These are phyloP conservation scores for Flaveria trinervia DNA, from an alignment of 129 eudicot genomes.

Conservation along the genomic window DNA sequence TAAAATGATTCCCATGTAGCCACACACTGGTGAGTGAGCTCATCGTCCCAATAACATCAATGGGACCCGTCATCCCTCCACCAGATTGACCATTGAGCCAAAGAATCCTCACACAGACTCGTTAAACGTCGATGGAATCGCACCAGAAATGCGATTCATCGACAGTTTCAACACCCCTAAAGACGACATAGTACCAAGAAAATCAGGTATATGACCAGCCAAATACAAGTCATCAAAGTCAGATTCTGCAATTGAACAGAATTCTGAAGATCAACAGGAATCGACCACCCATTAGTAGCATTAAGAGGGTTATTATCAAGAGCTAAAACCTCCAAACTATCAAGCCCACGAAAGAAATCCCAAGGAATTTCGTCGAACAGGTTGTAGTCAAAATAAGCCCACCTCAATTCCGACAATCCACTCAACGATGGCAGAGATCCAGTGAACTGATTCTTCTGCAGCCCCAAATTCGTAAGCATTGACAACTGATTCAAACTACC, in stretches of 20 bases:
- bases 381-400: constrained; percentile 78
- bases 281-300: constrained; percentile 70
- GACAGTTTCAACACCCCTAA: constrained; percentile 49
- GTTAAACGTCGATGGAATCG: constrained; percentile 48
- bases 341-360: constrained; percentile 81
- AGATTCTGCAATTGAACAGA: constrained; percentile 69
- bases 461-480: constrained; percentile 71
- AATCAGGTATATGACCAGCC: constrained; percentile 62
- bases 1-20: constrained; percentile 75
- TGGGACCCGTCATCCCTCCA: constrained; percentile 50
- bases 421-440: constrained; percentile 79
- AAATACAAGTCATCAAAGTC: constrained; percentile 54
- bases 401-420: constrained; percentile 61
- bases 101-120: constrained; percentile 45
- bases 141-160: constrained; percentile 50
- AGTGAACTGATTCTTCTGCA: constrained; percentile 69
- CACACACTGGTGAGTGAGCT: constrained; percentile 47
- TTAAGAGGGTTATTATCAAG: constrained; percentile 75
- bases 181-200: constrained; percentile 57
- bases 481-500: constrained; percentile 59
- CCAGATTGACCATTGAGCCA: constrained; percentile 72
- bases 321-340: constrained; percentile 70
- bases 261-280: constrained; percentile 57
- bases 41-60: constrained; percentile 60
- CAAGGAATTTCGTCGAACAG: constrained; percentile 68